Evolutionary conservation across 2,329 filamentous ascomycete species (phyloP).

Genomic region (Aspergillus glaucus): DNA sequence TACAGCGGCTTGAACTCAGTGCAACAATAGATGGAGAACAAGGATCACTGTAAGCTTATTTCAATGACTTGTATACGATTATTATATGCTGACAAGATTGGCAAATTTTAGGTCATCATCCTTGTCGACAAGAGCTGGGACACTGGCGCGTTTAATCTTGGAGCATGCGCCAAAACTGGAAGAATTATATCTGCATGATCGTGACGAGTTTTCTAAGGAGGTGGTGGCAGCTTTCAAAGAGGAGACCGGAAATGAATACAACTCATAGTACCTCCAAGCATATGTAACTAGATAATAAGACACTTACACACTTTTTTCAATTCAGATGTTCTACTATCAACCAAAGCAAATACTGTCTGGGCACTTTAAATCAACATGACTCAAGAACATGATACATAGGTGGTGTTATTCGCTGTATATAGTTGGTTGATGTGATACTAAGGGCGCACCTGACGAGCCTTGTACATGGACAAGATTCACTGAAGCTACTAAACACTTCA

Average conservation of each 20-base stretch:
- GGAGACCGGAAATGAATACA: not conserved
- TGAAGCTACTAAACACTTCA: not conserved
- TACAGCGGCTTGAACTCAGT: not conserved
- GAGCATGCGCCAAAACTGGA: not conserved
- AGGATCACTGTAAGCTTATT: not conserved
- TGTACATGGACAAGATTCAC: not conserved
- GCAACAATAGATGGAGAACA: not conserved
- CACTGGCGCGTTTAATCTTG: not conserved
- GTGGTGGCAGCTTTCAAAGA: not conserved
- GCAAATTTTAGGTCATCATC: not conserved
- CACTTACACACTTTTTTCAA: not conserved
- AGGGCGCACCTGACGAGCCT: not conserved
- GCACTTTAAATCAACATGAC: not conserved
- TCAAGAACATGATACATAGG: not conserved
- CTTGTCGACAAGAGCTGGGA: not conserved
- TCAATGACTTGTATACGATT: not conserved
- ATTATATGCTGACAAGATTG: not conserved
- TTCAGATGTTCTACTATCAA: not conserved
- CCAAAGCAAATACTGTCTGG: not conserved
- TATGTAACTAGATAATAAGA: not conserved
- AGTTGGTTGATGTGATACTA: not conserved
- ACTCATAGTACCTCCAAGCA: not conserved
- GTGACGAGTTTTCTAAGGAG: not conserved
- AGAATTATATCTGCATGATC: not conserved
- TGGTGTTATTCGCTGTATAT: not conserved